phyloP scores from a whole-genome alignment of 2,329 filamentous ascomycete genomes.

The Teratosphaeria destructans region DNA sequence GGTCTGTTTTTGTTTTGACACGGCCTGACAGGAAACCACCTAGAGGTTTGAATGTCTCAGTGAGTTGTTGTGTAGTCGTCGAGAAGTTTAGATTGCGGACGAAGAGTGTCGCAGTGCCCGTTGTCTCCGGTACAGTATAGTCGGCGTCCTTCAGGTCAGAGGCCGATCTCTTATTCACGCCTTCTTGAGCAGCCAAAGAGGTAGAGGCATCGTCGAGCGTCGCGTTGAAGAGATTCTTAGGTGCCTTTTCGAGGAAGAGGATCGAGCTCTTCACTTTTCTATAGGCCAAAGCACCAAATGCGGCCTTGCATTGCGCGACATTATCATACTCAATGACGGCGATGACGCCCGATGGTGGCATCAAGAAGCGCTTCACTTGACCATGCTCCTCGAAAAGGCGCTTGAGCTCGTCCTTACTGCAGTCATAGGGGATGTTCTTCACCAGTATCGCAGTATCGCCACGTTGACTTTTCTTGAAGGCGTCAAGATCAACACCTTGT shows the following conservation, averaged over 20 bases:
- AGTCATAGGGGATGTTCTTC: slow-evolving; percentile 88
- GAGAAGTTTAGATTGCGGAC: slow-evolving; percentile 89
- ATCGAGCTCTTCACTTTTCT: slow-evolving; percentile 84
- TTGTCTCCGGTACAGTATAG: slow-evolving; percentile 47
- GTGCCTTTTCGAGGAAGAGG: slow-evolving; percentile 87
- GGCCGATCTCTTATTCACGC: slow-evolving; percentile 51
- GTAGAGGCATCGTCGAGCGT: slow-evolving; percentile 7
- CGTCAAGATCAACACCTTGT: slow-evolving; percentile 82
- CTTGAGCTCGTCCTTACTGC: slow-evolving; percentile 66
- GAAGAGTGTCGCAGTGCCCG: slow-evolving; percentile 59
- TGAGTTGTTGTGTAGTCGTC: slow-evolving; percentile 67
- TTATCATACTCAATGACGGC: slow-evolving; percentile 85
- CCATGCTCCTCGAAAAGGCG: slow-evolving; percentile 80
- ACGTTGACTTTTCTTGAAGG: slow-evolving; percentile 75
- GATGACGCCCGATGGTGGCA: slow-evolving; percentile 87
- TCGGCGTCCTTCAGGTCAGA: slow-evolving; percentile 57
- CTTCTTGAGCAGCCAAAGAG: slow-evolving; percentile 19
- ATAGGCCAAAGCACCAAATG: slow-evolving; percentile 79
- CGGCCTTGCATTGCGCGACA: slow-evolving; percentile 66
- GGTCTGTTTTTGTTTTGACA: slow-evolving; percentile 86
- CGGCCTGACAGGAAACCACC: slow-evolving; percentile 81
- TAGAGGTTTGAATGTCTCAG: slow-evolving; percentile 66
- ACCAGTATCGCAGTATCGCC: slow-evolving; percentile 82
- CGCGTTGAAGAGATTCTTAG: slow-evolving; percentile 61
- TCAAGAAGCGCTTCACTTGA: slow-evolving; percentile 67